phyloP scores from a whole-genome alignment of 345 rosid genomes.

The Hibiscus syriacus region DNA sequence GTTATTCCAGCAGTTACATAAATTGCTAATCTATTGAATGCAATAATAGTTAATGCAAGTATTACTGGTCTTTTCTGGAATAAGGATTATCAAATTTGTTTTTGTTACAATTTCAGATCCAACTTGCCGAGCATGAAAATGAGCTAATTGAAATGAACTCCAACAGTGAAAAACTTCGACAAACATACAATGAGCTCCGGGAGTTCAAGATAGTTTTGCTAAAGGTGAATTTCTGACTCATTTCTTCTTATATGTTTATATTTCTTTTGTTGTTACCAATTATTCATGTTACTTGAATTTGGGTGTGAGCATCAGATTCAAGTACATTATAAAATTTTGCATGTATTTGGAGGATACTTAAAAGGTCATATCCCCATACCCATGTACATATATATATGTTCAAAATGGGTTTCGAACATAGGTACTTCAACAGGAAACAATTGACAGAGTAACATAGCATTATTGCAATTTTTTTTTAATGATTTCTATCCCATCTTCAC shows the following conservation, averaged over 20 bases:
- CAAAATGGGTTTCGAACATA: neutral
- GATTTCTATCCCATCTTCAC: neutral
- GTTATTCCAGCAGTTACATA: no score
- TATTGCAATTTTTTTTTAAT: neutral
- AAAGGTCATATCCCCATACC: neutral
- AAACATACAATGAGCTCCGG: constrained; percentile 78
- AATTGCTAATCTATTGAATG: no score
- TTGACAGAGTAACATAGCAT: neutral
- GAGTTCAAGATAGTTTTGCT: constrained; percentile 90
- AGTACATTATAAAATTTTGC: neutral
- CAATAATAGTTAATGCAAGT: neutral
- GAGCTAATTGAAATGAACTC: constrained; percentile 93
- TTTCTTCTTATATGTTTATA: constrained; percentile 2
- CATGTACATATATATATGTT: neutral
- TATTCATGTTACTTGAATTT: neutral
- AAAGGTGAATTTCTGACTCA: constrained; percentile 44
- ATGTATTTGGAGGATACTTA: neutral
- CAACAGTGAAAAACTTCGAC: constrained; percentile 83
- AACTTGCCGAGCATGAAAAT: constrained; percentile 84
- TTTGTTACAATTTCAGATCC: constrained; percentile 42
- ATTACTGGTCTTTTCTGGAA: constrained; percentile 1
- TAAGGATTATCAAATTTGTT: constrained; percentile 11
- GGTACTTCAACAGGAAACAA: neutral
- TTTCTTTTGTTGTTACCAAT: neutral
- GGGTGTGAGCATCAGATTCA: neutral